Percentiles rank a stretch among this genome's conserved stretches.
phyloP scores from a whole-genome alignment of 1,284 basidiomycete species.

The Sphaerobolus stellatus region DNA sequence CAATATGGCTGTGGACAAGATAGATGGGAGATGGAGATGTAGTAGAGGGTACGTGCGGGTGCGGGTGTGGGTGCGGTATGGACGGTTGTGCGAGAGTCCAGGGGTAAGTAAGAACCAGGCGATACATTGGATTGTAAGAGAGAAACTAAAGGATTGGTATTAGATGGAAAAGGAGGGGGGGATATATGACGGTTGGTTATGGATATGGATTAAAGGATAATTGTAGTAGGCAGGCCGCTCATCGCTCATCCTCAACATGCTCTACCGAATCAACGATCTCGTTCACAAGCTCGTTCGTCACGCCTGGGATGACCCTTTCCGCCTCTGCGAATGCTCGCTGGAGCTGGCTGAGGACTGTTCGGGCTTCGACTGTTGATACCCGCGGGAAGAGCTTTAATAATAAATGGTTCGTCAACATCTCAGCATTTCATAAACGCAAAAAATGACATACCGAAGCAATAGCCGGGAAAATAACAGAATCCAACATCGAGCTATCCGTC shows the following conservation, averaged over 20 bases:
- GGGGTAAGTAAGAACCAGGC: no score
- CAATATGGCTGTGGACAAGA: no score
- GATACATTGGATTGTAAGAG: no score
- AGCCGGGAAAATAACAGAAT: conserved; percentile 91
- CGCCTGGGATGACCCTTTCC: conserved; percentile 83
- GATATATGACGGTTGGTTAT: no score
- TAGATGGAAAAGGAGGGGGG: no score
- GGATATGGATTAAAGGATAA: no score
- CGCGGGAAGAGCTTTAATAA: conserved; percentile 75
- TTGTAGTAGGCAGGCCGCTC: conserved; percentile 16
- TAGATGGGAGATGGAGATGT: no score
- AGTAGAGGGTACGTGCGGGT: no score
- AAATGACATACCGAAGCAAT: conserved; percentile 76
- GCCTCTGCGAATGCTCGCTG: conserved; percentile 90
- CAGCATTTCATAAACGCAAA: conserved; percentile 6
- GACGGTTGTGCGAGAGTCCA: no score
- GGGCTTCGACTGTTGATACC: conserved; percentile 84
- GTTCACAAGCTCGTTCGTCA: conserved; percentile 78
- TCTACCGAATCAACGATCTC: conserved; percentile 92
- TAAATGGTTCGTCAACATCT: conserved; percentile 14
- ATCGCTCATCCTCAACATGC: conserved; percentile 72
- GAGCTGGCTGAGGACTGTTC: conserved; percentile 77
- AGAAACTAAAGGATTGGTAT: no score
- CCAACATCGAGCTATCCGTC: conserved; percentile 85
- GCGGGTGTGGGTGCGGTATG: no score